Base-by-base conservation (phyloP, 2,329 filamentous ascomycete species). In the Alternaria novae-zelandiae region DNA sequence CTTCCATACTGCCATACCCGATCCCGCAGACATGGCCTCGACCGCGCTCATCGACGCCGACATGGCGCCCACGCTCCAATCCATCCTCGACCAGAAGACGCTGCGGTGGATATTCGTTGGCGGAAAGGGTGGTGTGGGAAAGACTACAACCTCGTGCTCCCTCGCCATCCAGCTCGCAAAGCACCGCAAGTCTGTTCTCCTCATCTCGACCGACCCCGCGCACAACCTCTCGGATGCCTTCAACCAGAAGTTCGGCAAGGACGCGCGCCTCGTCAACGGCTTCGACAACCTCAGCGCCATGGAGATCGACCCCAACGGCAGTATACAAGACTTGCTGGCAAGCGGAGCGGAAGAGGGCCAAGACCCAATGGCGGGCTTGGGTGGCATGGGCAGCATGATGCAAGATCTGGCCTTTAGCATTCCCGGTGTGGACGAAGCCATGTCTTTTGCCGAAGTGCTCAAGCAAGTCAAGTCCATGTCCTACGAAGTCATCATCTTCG, bases 31-130 rank as follows among this genome's bases (percentile, higher is more conserved):
- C 32, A 84, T 84, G 82, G 72, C 74, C 47, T 76, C 74, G 30
- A 74, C 77, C 13, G 71, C 75, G 46, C 70, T 77, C 49, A 63
- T 78, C 60, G 81, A 80, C 63, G 90, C 92, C 82, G 91, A 91
- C 79, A 90, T 98, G 84, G 94, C 97, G 84, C 94, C 96, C 51
- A 93, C 92, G 56, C 92, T 99, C 76, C 92, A 97, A 84, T 92
- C 92, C 69, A 94, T 99, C 78, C 89, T 99, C 75, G 93, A 97
- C 85, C 96, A 99, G 82, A 93, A 94, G 82, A 91, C 92, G 32
- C 90, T 99, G 59, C 93, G 96, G 80, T 99, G 96, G 96, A 97
- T 99, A 83, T 99, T 99, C 77, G 96, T 99, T 64, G 96, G 96
- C 76, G 96, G 96, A 71, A 99, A 99, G 84, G 96, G 96, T 77